Base-by-base conservation (phyloP, 2,329 filamentous ascomycete species). In the Cryphonectria japonica region DNA sequence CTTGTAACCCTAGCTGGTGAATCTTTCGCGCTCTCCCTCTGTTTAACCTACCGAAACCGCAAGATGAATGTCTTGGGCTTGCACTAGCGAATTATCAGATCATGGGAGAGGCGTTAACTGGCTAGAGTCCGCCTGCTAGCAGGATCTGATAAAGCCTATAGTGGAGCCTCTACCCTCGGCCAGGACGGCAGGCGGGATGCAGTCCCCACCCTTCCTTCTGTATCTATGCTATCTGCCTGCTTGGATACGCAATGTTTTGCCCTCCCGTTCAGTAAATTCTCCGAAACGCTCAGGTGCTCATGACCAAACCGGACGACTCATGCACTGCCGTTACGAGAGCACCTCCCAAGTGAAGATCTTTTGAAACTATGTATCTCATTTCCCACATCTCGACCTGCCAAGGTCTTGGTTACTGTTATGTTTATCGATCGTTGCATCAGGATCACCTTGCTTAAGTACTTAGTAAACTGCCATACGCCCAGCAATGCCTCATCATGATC, bases 101-200 rank as follows among this genome's bases (percentile, higher is more conserved):
- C 61, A 43, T 46, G n/a, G 7, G 34, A 22, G n/a, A 34, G 19
- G 34, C 60, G 34, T 34, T 62, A 22, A 3, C 6, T 41, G 9
- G 60, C 37, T 43, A 39, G 9, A 7, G 6, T 26, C 7, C 26
- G 19, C n/a, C 39, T 22, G 41, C 61, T 64, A 46, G 61, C n/a
- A 64, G 61, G 61, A 64, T 64, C 61, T 64, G 61, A 64, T 64
- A 64, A 64, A n/a, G 5, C 29, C n/a, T n/a, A 3, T 16, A 22
- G 19, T 7, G n/a, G n/a, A 22, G 34, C n/a, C 26, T 11, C 32
- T 7, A 32, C 54, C 54, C 54, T 26, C 11, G n/a, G 19, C 29
- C 54, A 50, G 43, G 43, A 16, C 43, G 43, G 52, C 26, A 32
- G 11, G 7, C 52, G 52, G 52, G 52, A 29, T 57, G 52, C 52